Evolutionary conservation across 768 basidiomycete genomes (phyloP).

Genomic region (Tulasnella calospora): DNA sequence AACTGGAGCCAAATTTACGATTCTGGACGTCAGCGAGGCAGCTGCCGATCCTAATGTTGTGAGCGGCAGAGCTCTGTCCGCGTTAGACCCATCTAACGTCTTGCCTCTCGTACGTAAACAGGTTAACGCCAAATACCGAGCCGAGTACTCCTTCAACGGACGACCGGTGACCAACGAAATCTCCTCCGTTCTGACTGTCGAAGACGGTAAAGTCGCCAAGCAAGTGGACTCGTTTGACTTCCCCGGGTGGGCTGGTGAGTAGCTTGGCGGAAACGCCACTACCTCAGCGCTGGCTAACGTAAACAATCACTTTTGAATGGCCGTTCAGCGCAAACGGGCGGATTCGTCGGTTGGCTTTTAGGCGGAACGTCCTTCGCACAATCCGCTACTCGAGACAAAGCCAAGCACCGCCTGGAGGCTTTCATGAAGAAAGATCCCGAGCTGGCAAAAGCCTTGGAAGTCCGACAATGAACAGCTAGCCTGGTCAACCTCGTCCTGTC

Average conservation of each 20-base stretch:
- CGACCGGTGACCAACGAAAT: slow-evolving; percentile 9
- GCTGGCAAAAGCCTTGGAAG: neutral
- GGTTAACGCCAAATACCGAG: slow-evolving; percentile 5
- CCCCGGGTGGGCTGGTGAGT: slow-evolving; percentile 5
- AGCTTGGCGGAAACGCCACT: neutral
- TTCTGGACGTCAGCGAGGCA: neutral
- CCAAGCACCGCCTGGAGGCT: neutral
- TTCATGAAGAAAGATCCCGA: slow-evolving; percentile 8
- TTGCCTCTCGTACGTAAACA: neutral
- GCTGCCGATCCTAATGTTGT: neutral
- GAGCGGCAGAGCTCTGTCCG: neutral
- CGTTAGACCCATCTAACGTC: neutral
- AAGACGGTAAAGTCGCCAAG: slow-evolving; percentile 8
- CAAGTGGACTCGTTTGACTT: slow-evolving; percentile 14
- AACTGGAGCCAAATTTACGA: slow-evolving; percentile 11
- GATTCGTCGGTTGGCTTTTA: neutral
- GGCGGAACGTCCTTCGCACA: neutral
- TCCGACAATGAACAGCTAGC: neutral
- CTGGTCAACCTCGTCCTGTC: no score
- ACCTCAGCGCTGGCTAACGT: neutral
- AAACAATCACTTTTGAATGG: neutral
- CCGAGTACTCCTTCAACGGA: slow-evolving; percentile 2
- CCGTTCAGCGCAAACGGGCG: neutral
- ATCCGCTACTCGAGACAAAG: neutral
- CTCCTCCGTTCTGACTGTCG: neutral